Percentiles rank a stretch among this genome's conserved stretches.
phyloP scores from a whole-genome alignment of 177 flowering plant genomes.

The Vitis hybrid region DNA sequence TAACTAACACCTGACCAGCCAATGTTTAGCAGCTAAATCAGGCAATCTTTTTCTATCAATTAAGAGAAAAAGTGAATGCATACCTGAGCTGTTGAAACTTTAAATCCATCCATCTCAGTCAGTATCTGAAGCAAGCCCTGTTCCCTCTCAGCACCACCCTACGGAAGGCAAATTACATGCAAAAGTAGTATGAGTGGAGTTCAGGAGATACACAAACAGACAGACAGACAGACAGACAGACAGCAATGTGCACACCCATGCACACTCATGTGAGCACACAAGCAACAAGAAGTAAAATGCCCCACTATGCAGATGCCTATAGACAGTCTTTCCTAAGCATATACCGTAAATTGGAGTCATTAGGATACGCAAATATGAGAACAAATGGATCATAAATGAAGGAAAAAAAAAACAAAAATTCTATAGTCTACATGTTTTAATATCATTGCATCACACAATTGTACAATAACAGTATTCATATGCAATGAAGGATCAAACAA shows the following conservation, averaged over 20 bases:
- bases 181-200: background rate
- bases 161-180: slow-evolving; percentile 12
- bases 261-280: background rate
- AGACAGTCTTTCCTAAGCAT: background rate
- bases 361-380: background rate
- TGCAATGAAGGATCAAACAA: background rate
- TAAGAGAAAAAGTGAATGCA: slow-evolving; percentile 1
- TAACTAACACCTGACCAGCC: slow-evolving; percentile 74
- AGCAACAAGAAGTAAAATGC: background rate
- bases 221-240: background rate
- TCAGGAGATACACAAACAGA: background rate
- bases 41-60: background rate
- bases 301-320: no score
- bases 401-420: background rate
- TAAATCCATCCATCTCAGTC: slow-evolving; percentile 98
- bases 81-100: slow-evolving; percentile 87
- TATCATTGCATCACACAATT: no score
- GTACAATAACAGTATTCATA: background rate
- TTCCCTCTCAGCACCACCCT: slow-evolving; percentile 99
- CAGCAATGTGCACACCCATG: background rate
- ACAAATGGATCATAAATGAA: background rate
- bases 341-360: background rate
- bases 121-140: slow-evolving; percentile 96
- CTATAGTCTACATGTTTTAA: background rate
- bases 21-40: slow-evolving; percentile 22